Evolutionary conservation across 2,329 filamentous ascomycete species (phyloP), one percentile per base, ranked within the genome.

Genomic region (Talaromyces verruculosus): DNA sequence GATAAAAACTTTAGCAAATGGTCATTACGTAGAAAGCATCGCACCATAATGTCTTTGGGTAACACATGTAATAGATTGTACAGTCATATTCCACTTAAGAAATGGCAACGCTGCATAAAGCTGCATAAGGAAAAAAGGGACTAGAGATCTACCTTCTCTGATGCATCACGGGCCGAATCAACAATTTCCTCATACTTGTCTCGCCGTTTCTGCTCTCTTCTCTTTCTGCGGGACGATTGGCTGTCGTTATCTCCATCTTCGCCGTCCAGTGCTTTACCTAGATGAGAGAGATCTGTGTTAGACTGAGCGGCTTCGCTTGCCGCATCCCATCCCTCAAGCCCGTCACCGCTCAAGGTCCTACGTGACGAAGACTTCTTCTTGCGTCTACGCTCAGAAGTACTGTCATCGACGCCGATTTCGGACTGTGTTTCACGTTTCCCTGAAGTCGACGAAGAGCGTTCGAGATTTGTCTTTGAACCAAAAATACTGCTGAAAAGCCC

Each of bases 261-360:
- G 60, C 78, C 69, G 67, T 75, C 69, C 68, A 77, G 67, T 74
- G 77, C 69, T 81, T 83, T 75, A 83, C 80, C 67, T 84, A 79
- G 71, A 79, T 79, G 64, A 35, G 80, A 81, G 28, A 81, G 78
- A 37, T 84, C 83, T 25, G 75, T 72, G n/a, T 77, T 72, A 17
- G 81, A 84, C 70, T 80, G 83, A 25, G 77, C 71, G 67, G 84
- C 83, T 41, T 85, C 82, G 45, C 78, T 68, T 28, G 63, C 47
- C 33, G 39, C 41, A 51, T 73, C 72, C 33, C 72, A 41, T 17
- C 33, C 35, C n/a, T 41, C 57, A 25, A 13, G 19, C 13, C 62
- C 53, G 60, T 84, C 83, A 63, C 73, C 74, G 47, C 78, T 80
- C 41, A 73, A 75, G 67, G 72, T 77, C 67, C 71, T 70, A 51